These are phyloP conservation scores for Sphagnum tenellum DNA, from an alignment of 225 moss, liverwort and hornwort genomes.

Conservation along the genomic window DNA sequence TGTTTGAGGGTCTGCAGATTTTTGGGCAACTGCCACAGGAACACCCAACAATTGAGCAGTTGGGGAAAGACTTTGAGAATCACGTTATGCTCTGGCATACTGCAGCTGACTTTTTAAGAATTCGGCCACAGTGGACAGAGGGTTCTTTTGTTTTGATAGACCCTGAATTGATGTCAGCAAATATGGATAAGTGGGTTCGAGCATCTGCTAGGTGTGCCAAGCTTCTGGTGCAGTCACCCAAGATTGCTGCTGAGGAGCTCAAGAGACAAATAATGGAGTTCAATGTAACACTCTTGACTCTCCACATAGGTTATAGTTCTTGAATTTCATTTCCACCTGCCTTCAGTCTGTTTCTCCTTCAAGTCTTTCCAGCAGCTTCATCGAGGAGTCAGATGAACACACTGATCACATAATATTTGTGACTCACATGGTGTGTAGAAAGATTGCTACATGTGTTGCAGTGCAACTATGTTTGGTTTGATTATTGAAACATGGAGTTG, in stretches of 20 bases:
- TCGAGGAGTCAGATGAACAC: too few species aligned
- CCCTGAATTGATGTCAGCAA: conserved; percentile 25
- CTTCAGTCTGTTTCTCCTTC: too few species aligned
- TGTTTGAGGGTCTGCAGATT: conserved; percentile 14
- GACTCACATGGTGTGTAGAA: too few species aligned
- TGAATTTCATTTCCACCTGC: too few species aligned
- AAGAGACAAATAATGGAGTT: conserved; percentile 27
- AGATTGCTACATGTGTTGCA: too few species aligned
- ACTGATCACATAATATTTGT: too few species aligned
- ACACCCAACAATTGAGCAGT: conserved; percentile 34
- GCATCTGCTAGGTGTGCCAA: conserved; percentile 49
- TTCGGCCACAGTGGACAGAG: conserved; percentile 65
- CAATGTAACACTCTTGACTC: conserved; percentile 18
- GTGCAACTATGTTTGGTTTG: too few species aligned
- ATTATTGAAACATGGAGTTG: too few species aligned
- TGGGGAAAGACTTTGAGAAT: conserved; percentile 54
- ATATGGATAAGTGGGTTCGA: conserved; percentile 59
- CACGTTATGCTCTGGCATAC: conserved; percentile 51
- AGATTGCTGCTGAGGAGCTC: conserved; percentile 31
- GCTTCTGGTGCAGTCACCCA: conserved; percentile 26
- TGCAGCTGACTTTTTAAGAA: conserved; percentile 35
- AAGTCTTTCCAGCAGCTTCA: too few species aligned
- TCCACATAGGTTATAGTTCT: too few species aligned
- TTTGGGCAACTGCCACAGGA: conserved; percentile 39
- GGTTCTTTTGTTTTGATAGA: conserved; percentile 50